These are phyloP conservation scores for Apodospora peruviana DNA, from an alignment of 495 filamentous ascomycete genomes.

Conservation along the genomic window DNA sequence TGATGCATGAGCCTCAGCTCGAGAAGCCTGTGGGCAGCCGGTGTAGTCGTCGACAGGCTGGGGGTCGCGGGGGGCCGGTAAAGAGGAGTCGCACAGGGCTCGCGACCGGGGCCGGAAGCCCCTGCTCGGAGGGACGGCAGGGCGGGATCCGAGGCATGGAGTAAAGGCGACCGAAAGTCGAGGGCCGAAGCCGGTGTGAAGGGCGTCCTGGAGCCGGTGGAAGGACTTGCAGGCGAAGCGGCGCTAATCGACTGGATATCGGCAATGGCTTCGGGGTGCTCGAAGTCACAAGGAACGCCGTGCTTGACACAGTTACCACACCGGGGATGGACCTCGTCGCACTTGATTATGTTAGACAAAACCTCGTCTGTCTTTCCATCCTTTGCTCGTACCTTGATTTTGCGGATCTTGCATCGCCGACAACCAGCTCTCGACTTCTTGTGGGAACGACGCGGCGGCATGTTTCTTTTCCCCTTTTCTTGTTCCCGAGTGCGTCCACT, in stretches of 20 bases:
- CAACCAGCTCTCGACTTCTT: constrained; percentile 60
- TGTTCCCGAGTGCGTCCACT: neutral
- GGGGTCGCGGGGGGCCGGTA: constrained; percentile 33
- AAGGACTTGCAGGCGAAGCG: constrained; percentile 10
- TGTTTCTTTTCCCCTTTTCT: constrained; percentile 10
- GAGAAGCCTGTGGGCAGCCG: constrained; percentile 38
- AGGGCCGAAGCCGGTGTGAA: constrained; percentile 26
- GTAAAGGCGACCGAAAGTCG: constrained; percentile 26
- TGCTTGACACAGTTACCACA: constrained; percentile 61
- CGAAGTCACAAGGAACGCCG: constrained; percentile 58
- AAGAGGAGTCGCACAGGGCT: constrained; percentile 21
- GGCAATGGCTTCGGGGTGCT: constrained; percentile 36
- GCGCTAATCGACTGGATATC: constrained; percentile 22
- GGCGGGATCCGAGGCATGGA: constrained; percentile 1
- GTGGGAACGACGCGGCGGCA: constrained; percentile 56
- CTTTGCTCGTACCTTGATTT: constrained; percentile 50
- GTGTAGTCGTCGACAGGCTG: constrained; percentile 27
- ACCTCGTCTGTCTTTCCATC: neutral
- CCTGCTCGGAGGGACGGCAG: constrained; percentile 17
- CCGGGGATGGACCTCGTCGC: constrained; percentile 56
- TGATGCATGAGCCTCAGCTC: constrained; percentile 52
- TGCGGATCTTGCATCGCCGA: constrained; percentile 54
- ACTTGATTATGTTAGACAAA: constrained; percentile 28
- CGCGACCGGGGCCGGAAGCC: constrained; percentile 10
- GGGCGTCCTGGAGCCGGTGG: constrained; percentile 13